Percentiles rank a stretch among this genome's conserved stretches.
Evolutionary conservation across 805 yeast species (phyloP).

Genomic region (Priceomyces medius): DNA sequence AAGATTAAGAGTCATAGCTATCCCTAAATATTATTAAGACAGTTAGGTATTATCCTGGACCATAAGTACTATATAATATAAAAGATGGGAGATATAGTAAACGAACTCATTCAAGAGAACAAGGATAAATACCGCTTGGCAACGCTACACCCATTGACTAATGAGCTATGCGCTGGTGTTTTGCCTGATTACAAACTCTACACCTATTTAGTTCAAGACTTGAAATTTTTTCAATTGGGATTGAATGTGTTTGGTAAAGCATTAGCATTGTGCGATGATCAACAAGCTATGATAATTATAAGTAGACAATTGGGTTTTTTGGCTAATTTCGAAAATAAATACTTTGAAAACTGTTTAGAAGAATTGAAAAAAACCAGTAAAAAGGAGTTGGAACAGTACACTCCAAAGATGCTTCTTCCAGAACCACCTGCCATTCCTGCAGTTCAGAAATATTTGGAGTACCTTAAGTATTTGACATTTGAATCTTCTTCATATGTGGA

Average conservation of each 20-base stretch:
- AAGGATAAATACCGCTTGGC: slow-evolving; percentile 23
- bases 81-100: slow-evolving; percentile 6
- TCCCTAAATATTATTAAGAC: no score
- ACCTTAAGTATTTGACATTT: slow-evolving; percentile 28
- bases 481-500: slow-evolving; percentile 35
- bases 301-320: slow-evolving; percentile 54
- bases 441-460: slow-evolving; percentile 38
- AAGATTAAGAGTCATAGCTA: no score
- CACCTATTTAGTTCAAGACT: slow-evolving; percentile 49
- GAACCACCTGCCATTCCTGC: slow-evolving; percentile 24
- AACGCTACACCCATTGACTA: slow-evolving; percentile 40
- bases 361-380: slow-evolving; percentile 21
- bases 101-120: slow-evolving; percentile 14
- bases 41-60: no score
- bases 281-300: slow-evolving; percentile 35
- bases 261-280: slow-evolving; percentile 42
- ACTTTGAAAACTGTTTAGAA: slow-evolving; percentile 31
- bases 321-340: slow-evolving; percentile 47
- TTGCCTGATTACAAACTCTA: slow-evolving; percentile 41
- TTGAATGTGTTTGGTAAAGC: slow-evolving; percentile 44
- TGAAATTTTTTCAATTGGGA: slow-evolving; percentile 45
- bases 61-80: no score
- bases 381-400: slow-evolving; percentile 19
- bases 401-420: slow-evolving; percentile 16
- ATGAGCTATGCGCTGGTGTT: slow-evolving; percentile 47